A percentile compares a stretch with the other conserved stretches of the same genome.
These are phyloP conservation scores for Omphalotus olearius DNA, from an alignment of 1,284 basidiomycete genomes.

Conservation along the genomic window DNA sequence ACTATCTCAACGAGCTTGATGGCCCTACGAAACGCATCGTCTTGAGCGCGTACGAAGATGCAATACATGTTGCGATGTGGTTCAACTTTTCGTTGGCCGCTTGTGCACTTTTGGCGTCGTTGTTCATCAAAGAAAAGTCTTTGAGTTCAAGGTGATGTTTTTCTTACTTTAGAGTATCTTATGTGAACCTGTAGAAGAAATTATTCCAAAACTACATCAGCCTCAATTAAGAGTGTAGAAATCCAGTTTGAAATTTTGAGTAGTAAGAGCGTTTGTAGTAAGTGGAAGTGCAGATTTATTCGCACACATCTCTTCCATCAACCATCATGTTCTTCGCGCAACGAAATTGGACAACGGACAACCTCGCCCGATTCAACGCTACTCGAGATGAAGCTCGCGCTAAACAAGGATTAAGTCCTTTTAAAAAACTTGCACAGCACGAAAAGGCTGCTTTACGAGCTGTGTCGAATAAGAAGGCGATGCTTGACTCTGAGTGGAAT, in stretches of 20 bases:
- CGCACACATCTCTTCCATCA: background rate
- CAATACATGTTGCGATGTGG: conserved; percentile 43
- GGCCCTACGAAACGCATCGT: conserved; percentile 39
- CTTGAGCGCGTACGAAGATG: conserved; percentile 42
- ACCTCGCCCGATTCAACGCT: background rate
- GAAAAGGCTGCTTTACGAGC: no score
- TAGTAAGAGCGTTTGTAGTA: no score
- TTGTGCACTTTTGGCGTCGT: conserved; percentile 35
- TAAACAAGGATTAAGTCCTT: background rate
- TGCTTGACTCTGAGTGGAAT: background rate
- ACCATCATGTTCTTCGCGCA: background rate
- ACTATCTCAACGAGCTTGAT: conserved; percentile 46
- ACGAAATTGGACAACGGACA: background rate
- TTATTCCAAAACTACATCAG: background rate
- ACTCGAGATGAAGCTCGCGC: background rate
- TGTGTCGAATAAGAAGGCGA: background rate
- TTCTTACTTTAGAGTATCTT: background rate
- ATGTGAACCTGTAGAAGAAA: background rate
- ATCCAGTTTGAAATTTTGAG: no score
- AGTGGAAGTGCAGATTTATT: background rate
- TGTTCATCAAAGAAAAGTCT: conserved; percentile 50
- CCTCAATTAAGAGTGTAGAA: no score
- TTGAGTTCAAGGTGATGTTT: conserved; percentile 21
- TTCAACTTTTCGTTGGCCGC: conserved; percentile 39
- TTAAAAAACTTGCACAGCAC: no score